phyloP scores from a whole-genome alignment of 1,284 basidiomycete species.

The Salmacisia buchloeana region DNA sequence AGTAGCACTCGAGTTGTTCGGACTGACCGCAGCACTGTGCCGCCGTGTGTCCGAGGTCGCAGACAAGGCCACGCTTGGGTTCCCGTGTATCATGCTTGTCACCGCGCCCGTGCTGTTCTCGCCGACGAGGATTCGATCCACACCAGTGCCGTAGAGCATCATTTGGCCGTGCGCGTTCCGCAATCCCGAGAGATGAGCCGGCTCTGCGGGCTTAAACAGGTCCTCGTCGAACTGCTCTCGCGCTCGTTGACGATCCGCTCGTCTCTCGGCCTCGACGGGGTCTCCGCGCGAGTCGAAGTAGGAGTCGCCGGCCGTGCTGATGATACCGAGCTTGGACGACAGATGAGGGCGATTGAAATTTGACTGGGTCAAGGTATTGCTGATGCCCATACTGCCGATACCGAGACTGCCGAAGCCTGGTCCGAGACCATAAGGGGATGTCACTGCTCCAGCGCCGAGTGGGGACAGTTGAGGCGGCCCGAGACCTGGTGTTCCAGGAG shows the following conservation, averaged over 20 bases:
- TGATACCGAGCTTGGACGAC: neutral
- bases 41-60: too few relatives aligned
- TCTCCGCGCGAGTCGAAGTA: slow-evolving; percentile 1
- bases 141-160: neutral
- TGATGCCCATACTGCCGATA: neutral
- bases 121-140: too few relatives aligned
- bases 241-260: slow-evolving; percentile 22
- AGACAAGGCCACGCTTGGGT: too few relatives aligned
- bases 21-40: too few relatives aligned
- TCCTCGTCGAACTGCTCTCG: slow-evolving; percentile 43
- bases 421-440: slow-evolving; percentile 16
- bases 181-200: neutral
- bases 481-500: neutral
- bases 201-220: slow-evolving; percentile 30
- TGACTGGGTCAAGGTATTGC: neutral
- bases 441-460: neutral
- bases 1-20: too few relatives aligned
- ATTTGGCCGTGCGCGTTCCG: neutral
- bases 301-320: neutral
- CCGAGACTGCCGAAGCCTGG: slow-evolving; percentile 16
- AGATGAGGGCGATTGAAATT: too few relatives aligned
- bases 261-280: neutral
- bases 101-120: too few relatives aligned
- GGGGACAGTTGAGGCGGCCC: neutral
- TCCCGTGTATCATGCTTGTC: too few relatives aligned